These are phyloP conservation scores for Auriscalpium vulgare DNA, from an alignment of 768 basidiomycete genomes.

Conservation along the genomic window DNA sequence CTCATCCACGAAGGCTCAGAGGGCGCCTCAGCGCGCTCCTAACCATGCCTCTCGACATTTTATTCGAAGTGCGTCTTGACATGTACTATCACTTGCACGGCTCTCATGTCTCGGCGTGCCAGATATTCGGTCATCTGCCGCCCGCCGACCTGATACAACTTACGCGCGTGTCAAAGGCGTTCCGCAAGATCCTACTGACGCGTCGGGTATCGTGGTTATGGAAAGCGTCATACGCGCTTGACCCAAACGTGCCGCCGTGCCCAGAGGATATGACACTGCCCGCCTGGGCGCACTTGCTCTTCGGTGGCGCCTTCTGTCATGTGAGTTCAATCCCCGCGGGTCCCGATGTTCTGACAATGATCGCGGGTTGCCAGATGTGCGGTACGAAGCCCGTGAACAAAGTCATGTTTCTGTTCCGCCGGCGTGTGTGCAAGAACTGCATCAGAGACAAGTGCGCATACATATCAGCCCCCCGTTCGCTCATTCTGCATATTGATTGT, in stretches of 20 bases:
- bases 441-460: conserved; percentile 1
- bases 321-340: neutral
- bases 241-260: neutral
- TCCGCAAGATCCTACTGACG: conserved; percentile 22
- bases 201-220: conserved; percentile 19
- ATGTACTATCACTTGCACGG: too few relatives aligned
- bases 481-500: neutral
- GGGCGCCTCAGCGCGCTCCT: too few relatives aligned
- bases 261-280: conserved; percentile 7
- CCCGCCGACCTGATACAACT: conserved; percentile 26
- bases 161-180: conserved; percentile 20
- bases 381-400: conserved; percentile 7
- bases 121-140: conserved; percentile 23
- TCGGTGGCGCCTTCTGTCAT: conserved; percentile 9
- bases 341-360: too few relatives aligned
- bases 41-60: too few relatives aligned
- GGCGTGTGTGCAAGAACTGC: conserved; percentile 10
- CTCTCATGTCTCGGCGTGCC: too few relatives aligned
- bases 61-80: too few relatives aligned
- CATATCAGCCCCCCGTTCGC: neutral
- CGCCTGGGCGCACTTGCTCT: conserved; percentile 8
- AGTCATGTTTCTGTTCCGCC: conserved; percentile 7
- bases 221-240: conserved; percentile 8
- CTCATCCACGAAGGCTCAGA: too few relatives aligned
- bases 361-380: neutral